Evolutionary conservation across 2,329 filamentous ascomycete species (phyloP), one percentile per base, ranked within the genome.

Genomic region (Didymella segeticola): DNA sequence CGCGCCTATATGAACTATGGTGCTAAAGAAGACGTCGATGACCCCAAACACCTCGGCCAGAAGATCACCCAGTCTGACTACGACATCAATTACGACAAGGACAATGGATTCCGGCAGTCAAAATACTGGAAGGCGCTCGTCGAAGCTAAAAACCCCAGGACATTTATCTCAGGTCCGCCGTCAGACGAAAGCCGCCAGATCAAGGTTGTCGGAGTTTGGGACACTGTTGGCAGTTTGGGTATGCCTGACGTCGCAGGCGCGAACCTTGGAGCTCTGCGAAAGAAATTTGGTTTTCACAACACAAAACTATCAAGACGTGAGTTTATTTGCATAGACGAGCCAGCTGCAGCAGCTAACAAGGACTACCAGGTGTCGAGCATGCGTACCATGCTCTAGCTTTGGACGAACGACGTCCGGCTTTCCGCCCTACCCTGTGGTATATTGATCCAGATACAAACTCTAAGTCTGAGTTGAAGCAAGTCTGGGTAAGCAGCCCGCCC

Each of bases 371-470:
- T 10, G 76, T 84, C 12, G 74, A 81, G 22, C 78, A 83, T 58
- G 82, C 82, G 5, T 84, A 79, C 60, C 82, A 85, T 36, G 82
- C 82, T 2, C 61, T 85, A 1, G 82, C 81, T 4, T 66, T 85
- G 0, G 82, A 85, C 31, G 82, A 85, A 60, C 77, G 77, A 29
- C 77, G 82, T 5, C 71, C 67, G n/a, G 77, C 82, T 1, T 85
- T 83, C 61, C 73, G 75, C 0, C 82, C 82, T 0, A 81, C 82
- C 1, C 65, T 84, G 0, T 85, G 81, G 82, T 73, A 73, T 31
- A 71, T 74, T 33, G 78, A 56, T 56, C 68, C 67, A 5, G 45
- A 55, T 62, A 69, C 74, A 69, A 60, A 66, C 39, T 68, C 66
- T 33, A 51, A 74, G 34, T 78, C 51, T 5, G 70, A 75, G 29